Conservation (phyloP, 176 grass and related monocot genomes). For the Cocos nucifera region DNA sequence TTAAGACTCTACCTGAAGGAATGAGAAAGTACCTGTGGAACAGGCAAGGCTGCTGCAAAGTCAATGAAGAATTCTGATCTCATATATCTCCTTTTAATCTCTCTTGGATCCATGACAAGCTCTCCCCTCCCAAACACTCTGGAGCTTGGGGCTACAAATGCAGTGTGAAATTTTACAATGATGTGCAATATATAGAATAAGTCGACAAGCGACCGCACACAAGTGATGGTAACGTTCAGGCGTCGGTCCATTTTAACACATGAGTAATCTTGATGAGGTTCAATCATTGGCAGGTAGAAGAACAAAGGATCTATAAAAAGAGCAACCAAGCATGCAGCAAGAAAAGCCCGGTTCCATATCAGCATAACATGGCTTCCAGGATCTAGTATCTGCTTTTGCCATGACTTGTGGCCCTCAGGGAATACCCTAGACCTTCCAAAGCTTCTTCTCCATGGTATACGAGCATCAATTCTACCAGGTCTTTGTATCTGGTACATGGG, state of each 20-base stretch:
- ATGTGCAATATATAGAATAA: constrained; percentile 32
- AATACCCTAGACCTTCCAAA: constrained; percentile 4
- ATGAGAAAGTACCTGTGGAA: constrained; percentile 31
- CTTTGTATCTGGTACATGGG: neutral
- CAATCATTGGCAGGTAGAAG: constrained; percentile 33
- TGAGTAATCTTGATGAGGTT: neutral
- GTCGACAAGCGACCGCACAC: constrained; percentile 27
- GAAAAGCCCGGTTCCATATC: constrained; percentile 38
- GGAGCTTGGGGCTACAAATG: constrained; percentile 41
- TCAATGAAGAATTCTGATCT: constrained; percentile 38
- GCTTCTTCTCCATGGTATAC: neutral
- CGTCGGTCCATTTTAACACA: constrained; percentile 34
- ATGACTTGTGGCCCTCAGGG: constrained; percentile 1
- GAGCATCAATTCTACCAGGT: neutral
- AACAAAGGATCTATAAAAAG: constrained; percentile 43
- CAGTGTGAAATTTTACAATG: constrained; percentile 31
- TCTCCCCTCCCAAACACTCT: constrained; percentile 41
- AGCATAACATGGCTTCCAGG: constrained; percentile 21
- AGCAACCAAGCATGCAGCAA: constrained; percentile 26
- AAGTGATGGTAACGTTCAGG: constrained; percentile 23
- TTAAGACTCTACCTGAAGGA: neutral
- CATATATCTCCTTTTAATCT: constrained; percentile 34
- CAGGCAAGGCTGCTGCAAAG: constrained; percentile 28
- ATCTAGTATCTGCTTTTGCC: constrained; percentile 28
- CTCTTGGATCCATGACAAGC: constrained; percentile 30